phyloP scores from a whole-genome alignment of 768 basidiomycete genomes.

The Termitomyces sp. region DNA sequence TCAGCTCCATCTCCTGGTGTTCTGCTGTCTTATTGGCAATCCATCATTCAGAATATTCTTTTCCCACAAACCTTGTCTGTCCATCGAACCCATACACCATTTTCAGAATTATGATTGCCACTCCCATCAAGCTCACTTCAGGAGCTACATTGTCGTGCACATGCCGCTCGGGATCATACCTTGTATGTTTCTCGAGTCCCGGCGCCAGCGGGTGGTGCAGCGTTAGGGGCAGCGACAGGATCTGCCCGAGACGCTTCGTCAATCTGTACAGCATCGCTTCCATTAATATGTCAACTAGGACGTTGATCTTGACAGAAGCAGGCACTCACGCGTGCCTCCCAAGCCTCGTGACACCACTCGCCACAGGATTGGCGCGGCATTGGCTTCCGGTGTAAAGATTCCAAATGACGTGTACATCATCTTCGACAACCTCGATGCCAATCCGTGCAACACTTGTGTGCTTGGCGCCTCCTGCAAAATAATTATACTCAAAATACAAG shows the following conservation, averaged over 20 bases:
- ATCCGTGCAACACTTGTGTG: slow-evolving; percentile 49
- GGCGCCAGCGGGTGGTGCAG: slow-evolving; percentile 53
- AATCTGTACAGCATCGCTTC: slow-evolving; percentile 63
- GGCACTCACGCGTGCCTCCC: slow-evolving; percentile 68
- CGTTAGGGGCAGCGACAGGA: slow-evolving; percentile 54
- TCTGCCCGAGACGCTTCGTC: slow-evolving; percentile 52
- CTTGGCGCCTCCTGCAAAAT: slow-evolving; percentile 58
- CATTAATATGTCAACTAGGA: slow-evolving; percentile 10
- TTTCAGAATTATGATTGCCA: slow-evolving; percentile 69
- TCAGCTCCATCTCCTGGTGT: slow-evolving; percentile 43
- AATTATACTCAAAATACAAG: not conserved
- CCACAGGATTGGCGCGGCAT: slow-evolving; percentile 77
- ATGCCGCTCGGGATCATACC: slow-evolving; percentile 39
- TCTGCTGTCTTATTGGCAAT: slow-evolving; percentile 24
- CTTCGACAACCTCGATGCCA: slow-evolving; percentile 59
- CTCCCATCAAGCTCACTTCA: slow-evolving; percentile 58
- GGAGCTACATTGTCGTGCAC: slow-evolving; percentile 62
- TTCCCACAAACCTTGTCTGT: slow-evolving; percentile 28
- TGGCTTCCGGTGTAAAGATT: slow-evolving; percentile 66
- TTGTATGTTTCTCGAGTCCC: slow-evolving; percentile 27
- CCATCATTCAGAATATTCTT: slow-evolving; percentile 26
- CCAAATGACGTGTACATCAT: slow-evolving; percentile 48
- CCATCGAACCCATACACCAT: slow-evolving; percentile 85
- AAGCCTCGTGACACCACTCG: slow-evolving; percentile 54
- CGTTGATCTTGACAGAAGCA: slow-evolving; percentile 5